A percentile compares a stretch with the other conserved stretches of the same genome.
phyloP scores from a whole-genome alignment of 2,329 filamentous ascomycete genomes.

The Exophiala spinifera region DNA sequence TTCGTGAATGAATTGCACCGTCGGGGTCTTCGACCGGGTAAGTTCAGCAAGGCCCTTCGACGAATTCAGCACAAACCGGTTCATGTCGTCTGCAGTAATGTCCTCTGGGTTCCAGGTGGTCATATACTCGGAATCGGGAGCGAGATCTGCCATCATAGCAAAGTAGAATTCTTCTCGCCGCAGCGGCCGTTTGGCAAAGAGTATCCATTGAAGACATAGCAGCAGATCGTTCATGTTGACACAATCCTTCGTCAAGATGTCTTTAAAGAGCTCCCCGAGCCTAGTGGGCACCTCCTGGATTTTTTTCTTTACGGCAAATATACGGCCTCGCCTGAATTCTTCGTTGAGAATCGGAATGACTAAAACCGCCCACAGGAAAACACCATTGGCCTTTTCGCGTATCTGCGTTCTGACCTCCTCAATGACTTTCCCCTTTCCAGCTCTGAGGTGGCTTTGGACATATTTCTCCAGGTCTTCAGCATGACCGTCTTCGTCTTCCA shows the following conservation, averaged over 20 bases:
- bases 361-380: slow-evolving; percentile 49
- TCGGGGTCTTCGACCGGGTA: slow-evolving; percentile 27
- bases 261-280: slow-evolving; percentile 50
- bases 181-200: slow-evolving; percentile 37
- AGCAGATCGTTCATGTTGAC: slow-evolving; percentile 45
- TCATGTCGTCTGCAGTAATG: slow-evolving; percentile 28
- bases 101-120: slow-evolving; percentile 28
- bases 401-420: slow-evolving; percentile 35
- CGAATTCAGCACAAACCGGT: slow-evolving; percentile 37
- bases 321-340: slow-evolving; percentile 35
- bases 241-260: slow-evolving; percentile 50
- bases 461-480: slow-evolving; percentile 36
- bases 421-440: slow-evolving; percentile 23
- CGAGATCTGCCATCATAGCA: slow-evolving; percentile 37
- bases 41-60: slow-evolving; percentile 50
- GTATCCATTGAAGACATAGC: slow-evolving; percentile 17
- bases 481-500: slow-evolving; percentile 38
- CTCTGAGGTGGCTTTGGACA: slow-evolving; percentile 32
- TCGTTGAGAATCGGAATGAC: slow-evolving; percentile 48
- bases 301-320: slow-evolving; percentile 33
- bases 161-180: slow-evolving; percentile 42
- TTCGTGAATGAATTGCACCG: slow-evolving; percentile 48
- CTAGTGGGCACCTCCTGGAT: slow-evolving; percentile 41
- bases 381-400: slow-evolving; percentile 38
- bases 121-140: slow-evolving; percentile 22